phyloP scores from a whole-genome alignment of 2,329 filamentous ascomycete genomes.

The Aspergillus ibericus region DNA sequence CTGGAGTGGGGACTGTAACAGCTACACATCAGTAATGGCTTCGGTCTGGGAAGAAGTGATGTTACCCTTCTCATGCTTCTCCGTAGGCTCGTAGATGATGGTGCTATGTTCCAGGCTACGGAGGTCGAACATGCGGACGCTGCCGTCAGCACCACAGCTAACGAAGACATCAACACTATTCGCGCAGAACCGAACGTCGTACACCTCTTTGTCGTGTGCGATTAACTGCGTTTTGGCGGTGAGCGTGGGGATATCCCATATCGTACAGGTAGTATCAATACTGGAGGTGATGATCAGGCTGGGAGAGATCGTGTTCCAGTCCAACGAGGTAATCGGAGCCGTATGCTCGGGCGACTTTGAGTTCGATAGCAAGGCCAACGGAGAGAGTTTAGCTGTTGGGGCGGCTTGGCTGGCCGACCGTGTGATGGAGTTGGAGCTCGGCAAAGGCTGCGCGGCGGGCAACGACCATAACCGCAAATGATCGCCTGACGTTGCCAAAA shows the following conservation, averaged over 20 bases:
- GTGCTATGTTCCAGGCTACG: slow-evolving; percentile 96
- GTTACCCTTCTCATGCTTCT: slow-evolving; percentile 72
- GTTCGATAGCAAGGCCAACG: slow-evolving; percentile 89
- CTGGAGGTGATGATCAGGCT: slow-evolving; percentile 98
- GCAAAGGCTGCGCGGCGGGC: slow-evolving; percentile 63
- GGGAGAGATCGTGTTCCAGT: slow-evolving; percentile 97
- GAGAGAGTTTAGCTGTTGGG: slow-evolving; percentile 79
- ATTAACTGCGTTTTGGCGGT: slow-evolving; percentile 98
- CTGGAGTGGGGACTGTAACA: slow-evolving; percentile 37
- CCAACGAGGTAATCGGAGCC: slow-evolving; percentile 89
- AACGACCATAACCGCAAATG: slow-evolving; percentile 93
- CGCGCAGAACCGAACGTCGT: slow-evolving; percentile 96
- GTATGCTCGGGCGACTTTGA: slow-evolving; percentile 98
- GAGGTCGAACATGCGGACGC: slow-evolving; percentile 97
- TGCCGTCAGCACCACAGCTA: slow-evolving; percentile 94
- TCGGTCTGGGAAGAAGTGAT: background rate
- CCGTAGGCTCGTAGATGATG: slow-evolving; percentile 96
- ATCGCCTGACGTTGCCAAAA: slow-evolving; percentile 92
- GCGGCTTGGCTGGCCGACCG: slow-evolving; percentile 63
- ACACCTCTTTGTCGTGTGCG: slow-evolving; percentile 98
- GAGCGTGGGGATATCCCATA: slow-evolving; percentile 97
- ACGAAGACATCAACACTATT: slow-evolving; percentile 99
- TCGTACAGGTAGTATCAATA: slow-evolving; percentile 98
- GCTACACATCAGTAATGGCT: background rate
- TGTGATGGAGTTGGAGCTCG: slow-evolving; percentile 66